Base-by-base conservation (phyloP, 805 yeast genomes). In the Groenewaldozyma tartarivorans region DNA sequence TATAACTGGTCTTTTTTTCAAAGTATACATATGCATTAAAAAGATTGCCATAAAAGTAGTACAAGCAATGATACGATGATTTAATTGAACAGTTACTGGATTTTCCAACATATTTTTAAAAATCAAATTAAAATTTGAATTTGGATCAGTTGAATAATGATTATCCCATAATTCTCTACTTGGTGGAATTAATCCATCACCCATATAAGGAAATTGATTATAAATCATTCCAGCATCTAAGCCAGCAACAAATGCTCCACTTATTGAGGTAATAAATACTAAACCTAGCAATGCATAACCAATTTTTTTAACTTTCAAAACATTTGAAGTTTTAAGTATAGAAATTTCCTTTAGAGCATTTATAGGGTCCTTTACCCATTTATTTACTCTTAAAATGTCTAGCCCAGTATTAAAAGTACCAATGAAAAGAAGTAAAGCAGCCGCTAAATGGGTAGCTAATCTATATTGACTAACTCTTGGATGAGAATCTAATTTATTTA, bases 391-490 rank as follows among this genome's bases (percentile, higher is more conserved):
- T 38, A 92, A 60, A 42, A 92, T 78, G 50, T 84, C 87, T 40
- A 87, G 69, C 1, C 95, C 97, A 1, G 95, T 82, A 75, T 87
- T 82, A 31, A 90, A 68, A 78, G 90, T 90, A 31, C 94, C 86
- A 60, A 84, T 68, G 61, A 88, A 92, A 50, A 92, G 72, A 30
- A 81, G 51, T 57, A 92, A 88, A 0, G 97, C 97, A 31, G 95
- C 87, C 34, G 94, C 95, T 43, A 92, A 67, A 62, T 92, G 98
- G 1, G 96, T 79, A 2, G 97, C 87, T 40, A 92, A 69, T 60
- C 98, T 74, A 58, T 92, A 92, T 56, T 85, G 97, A 4, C 96
- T 84, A 2, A 92, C 98, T 0, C 98, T 86, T n/a, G 98, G 98
- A 57, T 90, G 94, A 1, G 95, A 78, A 35, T 75, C 81, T 58